Evolutionary conservation across 106 monocot species (phyloP).

Genomic region (Allium sativum): DNA sequence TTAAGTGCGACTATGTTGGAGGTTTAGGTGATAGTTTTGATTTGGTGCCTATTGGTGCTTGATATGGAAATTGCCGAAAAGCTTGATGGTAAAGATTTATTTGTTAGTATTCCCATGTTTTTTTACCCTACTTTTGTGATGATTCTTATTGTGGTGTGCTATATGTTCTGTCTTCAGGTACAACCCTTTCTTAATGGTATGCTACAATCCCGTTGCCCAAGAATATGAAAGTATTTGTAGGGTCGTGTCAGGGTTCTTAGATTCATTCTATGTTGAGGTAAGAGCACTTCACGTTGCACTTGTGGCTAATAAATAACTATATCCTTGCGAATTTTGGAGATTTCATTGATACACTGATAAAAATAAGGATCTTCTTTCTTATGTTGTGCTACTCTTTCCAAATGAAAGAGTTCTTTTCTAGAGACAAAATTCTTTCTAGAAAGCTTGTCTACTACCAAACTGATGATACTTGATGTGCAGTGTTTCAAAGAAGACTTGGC

Average conservation of each 20-base stretch:
- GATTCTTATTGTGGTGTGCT: background rate
- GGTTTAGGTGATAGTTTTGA: slow-evolving; percentile 80
- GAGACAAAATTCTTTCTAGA: no score
- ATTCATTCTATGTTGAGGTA: slow-evolving; percentile 86
- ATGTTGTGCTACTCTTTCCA: no score
- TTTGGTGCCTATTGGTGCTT: slow-evolving; percentile 94
- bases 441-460: no score
- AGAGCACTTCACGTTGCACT: no score
- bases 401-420: no score
- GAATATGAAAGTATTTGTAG: slow-evolving; percentile 95
- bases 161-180: slow-evolving; percentile 46
- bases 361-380: no score
- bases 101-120: background rate
- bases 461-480: no score
- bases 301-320: no score
- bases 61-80: slow-evolving; percentile 95
- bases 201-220: slow-evolving; percentile 82
- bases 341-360: no score
- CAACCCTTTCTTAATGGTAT: slow-evolving; percentile 96
- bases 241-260: slow-evolving; percentile 93
- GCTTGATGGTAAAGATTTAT: slow-evolving; percentile 66
- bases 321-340: no score
- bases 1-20: slow-evolving; percentile 93
- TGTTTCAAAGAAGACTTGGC: no score
- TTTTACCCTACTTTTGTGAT: background rate